phyloP scores from a whole-genome alignment of 2,329 filamentous ascomycete genomes.

The Emericellopsis atlantica region DNA sequence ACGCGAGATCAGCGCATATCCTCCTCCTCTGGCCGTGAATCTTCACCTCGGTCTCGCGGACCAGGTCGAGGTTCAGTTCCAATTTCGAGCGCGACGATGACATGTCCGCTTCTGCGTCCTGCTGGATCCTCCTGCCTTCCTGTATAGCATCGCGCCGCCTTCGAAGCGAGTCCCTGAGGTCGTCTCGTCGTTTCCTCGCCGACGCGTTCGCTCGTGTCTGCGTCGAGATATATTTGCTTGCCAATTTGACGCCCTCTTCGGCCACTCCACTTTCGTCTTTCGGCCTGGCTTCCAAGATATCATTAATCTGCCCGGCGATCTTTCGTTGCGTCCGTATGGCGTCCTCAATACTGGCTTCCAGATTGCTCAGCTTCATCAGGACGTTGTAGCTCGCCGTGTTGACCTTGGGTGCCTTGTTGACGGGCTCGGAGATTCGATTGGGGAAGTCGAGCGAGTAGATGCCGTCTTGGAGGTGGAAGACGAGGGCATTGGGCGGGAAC shows the following conservation, averaged over 20 bases:
- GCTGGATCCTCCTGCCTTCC: slow-evolving; percentile 46
- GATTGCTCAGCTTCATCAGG: slow-evolving; percentile 74
- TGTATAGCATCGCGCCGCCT: slow-evolving; percentile 56
- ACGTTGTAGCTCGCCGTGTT: slow-evolving; percentile 75
- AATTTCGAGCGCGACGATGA: slow-evolving; percentile 48
- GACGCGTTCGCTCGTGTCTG: slow-evolving; percentile 55
- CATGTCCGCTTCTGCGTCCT: slow-evolving; percentile 46
- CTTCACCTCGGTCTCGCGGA: slow-evolving; percentile 46
- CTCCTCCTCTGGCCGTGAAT: slow-evolving; percentile 80
- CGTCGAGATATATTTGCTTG: slow-evolving; percentile 40
- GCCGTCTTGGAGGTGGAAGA: slow-evolving; percentile 79
- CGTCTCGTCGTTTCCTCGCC: slow-evolving; percentile 49
- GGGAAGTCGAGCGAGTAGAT: slow-evolving; percentile 71
- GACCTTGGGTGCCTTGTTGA: slow-evolving; percentile 31
- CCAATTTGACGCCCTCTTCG: slow-evolving; percentile 32
- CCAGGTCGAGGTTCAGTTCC: slow-evolving; percentile 36
- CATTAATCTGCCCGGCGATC: slow-evolving; percentile 68
- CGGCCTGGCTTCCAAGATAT: slow-evolving; percentile 30
- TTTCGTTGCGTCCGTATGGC: slow-evolving; percentile 64
- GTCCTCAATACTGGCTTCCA: slow-evolving; percentile 87
- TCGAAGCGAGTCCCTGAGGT: slow-evolving; percentile 54
- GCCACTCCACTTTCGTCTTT: slow-evolving; percentile 32
- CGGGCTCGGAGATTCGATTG: slow-evolving; percentile 29
- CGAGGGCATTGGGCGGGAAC: slow-evolving; percentile 68
- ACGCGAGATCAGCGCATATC: slow-evolving; percentile 70